Base-by-base conservation (phyloP, 805 yeast genomes). In the Schizosaccharomyces lindneri region DNA sequence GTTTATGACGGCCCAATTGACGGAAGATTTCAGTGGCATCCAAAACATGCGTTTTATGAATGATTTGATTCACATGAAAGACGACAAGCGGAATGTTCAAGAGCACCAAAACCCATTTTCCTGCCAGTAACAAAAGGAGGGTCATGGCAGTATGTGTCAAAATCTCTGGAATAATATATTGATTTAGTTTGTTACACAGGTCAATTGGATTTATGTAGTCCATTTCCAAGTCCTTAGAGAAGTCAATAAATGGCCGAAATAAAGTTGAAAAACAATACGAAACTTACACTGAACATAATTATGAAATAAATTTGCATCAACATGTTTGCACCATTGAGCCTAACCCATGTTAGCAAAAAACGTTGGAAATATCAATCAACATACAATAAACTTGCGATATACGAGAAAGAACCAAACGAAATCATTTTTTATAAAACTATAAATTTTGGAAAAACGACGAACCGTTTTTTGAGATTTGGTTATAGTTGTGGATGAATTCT, bases 1-100 rank as follows among this genome's bases (percentile, higher is more conserved):
- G 85, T 80, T 93, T 90, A 76, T 89, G 95, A 70, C 84, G 86
- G 68, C 87, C 80, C 70, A 90, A 79, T 55, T 97, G 89, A 76
- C 97, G 81, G 75, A 93, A 93, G 69, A 90, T 93, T 73, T 90
- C 97, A 55, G 98, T 90, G 63, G 97, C 97, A 73, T 93, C 98
- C 72, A 89, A 81, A 65, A 86, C 75, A 71, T 90, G 89, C 71
- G 83, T 82, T 73, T 87, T 87, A 68, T 80, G 81, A 72, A 83
- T 73, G 69, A 87, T 62, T 63, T 86, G 86, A 76, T 84, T 83
- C 63, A 76, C 81, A 71, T 93, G 93, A 78, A 78, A 93, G 36
- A 88, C 93, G 62, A 86, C 73, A 65, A 93, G 76, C 59, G 97
- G 97, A 66, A 82, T 74, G 73, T 87, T 87, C 70, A 93, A 72